A percentile compares a stretch with the other conserved stretches of the same genome.
phyloP scores from a whole-genome alignment of 225 moss, liverwort and hornwort genomes.

The Pseudisothecium myosuroides region DNA sequence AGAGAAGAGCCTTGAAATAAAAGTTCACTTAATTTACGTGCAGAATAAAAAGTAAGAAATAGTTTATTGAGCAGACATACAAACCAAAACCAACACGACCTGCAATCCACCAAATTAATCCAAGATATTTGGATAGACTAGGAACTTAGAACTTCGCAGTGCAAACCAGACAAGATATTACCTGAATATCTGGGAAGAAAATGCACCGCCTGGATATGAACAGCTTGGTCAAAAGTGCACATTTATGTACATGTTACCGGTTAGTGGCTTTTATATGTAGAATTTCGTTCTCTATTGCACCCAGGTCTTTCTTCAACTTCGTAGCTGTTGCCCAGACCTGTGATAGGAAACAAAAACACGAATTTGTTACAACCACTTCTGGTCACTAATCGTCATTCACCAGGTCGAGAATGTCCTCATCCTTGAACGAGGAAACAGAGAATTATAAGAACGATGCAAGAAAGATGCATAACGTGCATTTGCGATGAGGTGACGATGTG shows the following conservation, averaged over 20 bases:
- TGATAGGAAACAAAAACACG: neutral
- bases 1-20: neutral
- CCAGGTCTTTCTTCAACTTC: slow-evolving; percentile 72
- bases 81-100: neutral
- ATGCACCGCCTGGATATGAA: neutral
- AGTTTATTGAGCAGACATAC: neutral
- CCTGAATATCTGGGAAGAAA: neutral
- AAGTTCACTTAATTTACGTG: neutral
- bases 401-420: neutral
- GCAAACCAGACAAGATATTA: neutral
- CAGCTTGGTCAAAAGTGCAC: neutral
- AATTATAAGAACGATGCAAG: neutral
- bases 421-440: neutral
- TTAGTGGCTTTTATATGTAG: slow-evolving; percentile 53
- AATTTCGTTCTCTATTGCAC: slow-evolving; percentile 58
- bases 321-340: slow-evolving; percentile 60
- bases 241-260: neutral
- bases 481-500: neutral
- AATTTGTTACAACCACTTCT: neutral
- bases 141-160: neutral
- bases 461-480: neutral
- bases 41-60: neutral
- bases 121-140: neutral
- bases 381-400: neutral
- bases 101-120: neutral